Evolutionary conservation across 257 asterid species (phyloP), one percentile per base, ranked within the genome.

Genomic region (Ophiorrhiza pumila): DNA sequence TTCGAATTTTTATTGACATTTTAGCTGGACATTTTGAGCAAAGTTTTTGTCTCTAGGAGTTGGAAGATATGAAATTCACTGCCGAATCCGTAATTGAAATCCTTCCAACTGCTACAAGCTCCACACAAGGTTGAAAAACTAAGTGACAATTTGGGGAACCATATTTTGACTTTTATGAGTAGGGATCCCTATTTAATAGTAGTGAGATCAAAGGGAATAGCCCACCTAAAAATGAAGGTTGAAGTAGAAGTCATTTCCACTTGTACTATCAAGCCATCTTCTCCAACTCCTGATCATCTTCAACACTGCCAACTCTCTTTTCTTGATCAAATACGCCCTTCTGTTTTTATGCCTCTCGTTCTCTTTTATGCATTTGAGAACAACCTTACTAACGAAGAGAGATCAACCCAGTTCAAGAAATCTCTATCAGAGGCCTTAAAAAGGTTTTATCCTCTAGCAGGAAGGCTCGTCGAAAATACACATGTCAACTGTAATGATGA

Each of bases 251-350:
- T 79, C 52, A 83, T 76, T 65, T 83, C 88, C 35, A 71, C 31
- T 35, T 82, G 75, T 34, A 77, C 55, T 31, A 81, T 87, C 37
- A 87, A 69, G 46, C 92, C 89, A 23, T 81, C 80, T 37, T 71
- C 74, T 55, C 73, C 83, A 50, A 85, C 89, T 20, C 88, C 84
- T 5, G 31, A 74, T 20, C 42, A 69, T 8, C 74, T 64, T 11
- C 20, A 56, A 27, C 68, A 27, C 13, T 74, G 83, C 80, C 41
- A 57, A 7, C 88, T 87, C 17, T 87, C 92, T 31, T 83, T 79
- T 74, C 89, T 87, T 61, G 92, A 87, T 69, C 89, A 83, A 74
- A 22, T 85, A 13, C 59, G 74, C 2, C 88, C 89, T 4, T 83
- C 85, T 0, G 20, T 65, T 31, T 74, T 64, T 20, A 71, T 80